phyloP scores from a whole-genome alignment of 345 rosid genomes.

The Acer yangbiense region DNA sequence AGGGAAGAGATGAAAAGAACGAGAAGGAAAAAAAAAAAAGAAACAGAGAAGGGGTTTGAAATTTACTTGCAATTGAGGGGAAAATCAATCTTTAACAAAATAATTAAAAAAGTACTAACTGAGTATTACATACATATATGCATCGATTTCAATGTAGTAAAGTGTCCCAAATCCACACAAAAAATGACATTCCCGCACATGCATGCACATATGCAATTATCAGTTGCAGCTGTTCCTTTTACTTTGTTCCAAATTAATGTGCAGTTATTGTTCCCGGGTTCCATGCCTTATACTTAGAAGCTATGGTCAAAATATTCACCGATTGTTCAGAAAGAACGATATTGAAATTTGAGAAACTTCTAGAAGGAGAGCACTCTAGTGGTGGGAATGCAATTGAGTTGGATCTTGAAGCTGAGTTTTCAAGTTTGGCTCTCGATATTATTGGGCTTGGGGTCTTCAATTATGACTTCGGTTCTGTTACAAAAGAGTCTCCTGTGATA shows the following conservation, averaged over 20 bases:
- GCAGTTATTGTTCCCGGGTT: slow-evolving; percentile 94
- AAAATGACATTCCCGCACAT: not conserved
- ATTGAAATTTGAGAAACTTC: slow-evolving; percentile 69
- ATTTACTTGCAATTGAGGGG: too few relatives aligned
- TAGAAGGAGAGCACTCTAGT: slow-evolving; percentile 40
- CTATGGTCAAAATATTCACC: slow-evolving; percentile 80
- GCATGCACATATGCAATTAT: not conserved
- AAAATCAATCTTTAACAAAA: not conserved
- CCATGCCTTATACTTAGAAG: slow-evolving; percentile 79
- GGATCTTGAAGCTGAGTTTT: slow-evolving; percentile 95
- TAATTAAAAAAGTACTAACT: not conserved
- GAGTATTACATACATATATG: not conserved
- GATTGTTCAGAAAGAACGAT: slow-evolving; percentile 76
- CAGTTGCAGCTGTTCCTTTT: slow-evolving; percentile 15
- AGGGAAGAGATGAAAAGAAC: not conserved
- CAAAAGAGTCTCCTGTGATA: slow-evolving; percentile 92
- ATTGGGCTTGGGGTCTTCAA: slow-evolving; percentile 96
- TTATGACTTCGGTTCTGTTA: slow-evolving; percentile 89
- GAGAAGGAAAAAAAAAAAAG: too few relatives aligned
- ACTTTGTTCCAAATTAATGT: slow-evolving; percentile 17
- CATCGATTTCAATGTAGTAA: not conserved
- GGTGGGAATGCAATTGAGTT: slow-evolving; percentile 58
- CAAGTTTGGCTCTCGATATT: slow-evolving; percentile 90
- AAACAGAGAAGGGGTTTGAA: not conserved
- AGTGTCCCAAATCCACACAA: not conserved